Conservation (phyloP, 805 yeast species). For the Barnettozyma vustinii region DNA sequence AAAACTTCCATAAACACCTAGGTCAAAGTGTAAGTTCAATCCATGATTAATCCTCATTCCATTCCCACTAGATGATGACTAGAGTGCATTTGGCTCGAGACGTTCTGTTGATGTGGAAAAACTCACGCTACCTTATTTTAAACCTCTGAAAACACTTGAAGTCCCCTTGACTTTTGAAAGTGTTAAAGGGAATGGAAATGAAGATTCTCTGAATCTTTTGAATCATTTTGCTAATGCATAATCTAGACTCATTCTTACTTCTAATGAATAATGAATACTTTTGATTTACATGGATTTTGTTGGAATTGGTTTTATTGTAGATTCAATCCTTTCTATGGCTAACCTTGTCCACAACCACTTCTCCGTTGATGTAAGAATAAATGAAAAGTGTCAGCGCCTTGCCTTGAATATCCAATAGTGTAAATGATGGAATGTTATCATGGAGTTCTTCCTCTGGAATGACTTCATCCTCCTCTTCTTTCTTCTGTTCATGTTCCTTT, state of each 20-base stretch:
- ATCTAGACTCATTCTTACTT: constrained; percentile 5
- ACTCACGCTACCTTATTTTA: constrained; percentile 90
- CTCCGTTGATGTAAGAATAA: constrained; percentile 74
- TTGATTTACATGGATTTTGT: background rate
- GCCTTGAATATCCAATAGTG: constrained; percentile 82
- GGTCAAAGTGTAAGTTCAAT: background rate
- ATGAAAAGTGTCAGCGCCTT: constrained; percentile 74
- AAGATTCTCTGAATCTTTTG: background rate
- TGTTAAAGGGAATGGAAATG: background rate
- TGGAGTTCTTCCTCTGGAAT: constrained; percentile 19
- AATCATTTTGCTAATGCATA: constrained; percentile 9
- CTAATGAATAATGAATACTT: background rate
- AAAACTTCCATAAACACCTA: background rate
- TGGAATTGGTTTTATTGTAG: background rate
- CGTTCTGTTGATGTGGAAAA: constrained; percentile 93
- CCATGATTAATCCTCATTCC: background rate
- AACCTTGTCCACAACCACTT: constrained; percentile 87
- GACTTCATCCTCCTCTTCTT: constrained; percentile 21
- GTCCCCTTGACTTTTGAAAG: background rate
- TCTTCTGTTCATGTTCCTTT: constrained; percentile 9
- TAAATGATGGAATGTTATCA: constrained; percentile 68
- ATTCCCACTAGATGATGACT: constrained; percentile 13
- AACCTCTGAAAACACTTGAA: constrained; percentile 44
- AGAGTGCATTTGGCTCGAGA: constrained; percentile 99
- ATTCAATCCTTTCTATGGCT: constrained; percentile 47